Evolutionary conservation across 108 stramenopile species (phyloP).

Genomic region (Epithemia pelagica): DNA sequence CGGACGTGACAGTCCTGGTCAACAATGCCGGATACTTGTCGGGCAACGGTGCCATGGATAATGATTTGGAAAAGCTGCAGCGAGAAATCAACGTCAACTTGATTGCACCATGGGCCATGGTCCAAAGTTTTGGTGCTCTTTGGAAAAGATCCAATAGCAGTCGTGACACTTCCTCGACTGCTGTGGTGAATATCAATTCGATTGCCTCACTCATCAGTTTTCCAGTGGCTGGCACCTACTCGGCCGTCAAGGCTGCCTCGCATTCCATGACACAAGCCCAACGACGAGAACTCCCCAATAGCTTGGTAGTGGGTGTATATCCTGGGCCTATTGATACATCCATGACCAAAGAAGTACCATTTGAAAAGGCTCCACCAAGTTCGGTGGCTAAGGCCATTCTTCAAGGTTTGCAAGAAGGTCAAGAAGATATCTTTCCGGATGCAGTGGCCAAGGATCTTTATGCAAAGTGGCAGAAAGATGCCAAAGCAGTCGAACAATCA

Average conservation of each 20-base stretch:
- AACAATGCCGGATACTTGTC: background rate
- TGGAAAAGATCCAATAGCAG: background rate
- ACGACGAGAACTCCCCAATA: slow-evolving; percentile 11
- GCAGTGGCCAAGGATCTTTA: background rate
- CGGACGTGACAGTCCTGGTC: background rate
- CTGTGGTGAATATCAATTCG: background rate
- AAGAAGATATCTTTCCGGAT: slow-evolving; percentile 13
- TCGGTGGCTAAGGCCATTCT: slow-evolving; percentile 3
- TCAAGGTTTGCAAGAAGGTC: slow-evolving; percentile 5
- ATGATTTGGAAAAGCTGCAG: background rate
- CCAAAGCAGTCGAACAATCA: background rate
- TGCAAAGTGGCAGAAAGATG: background rate
- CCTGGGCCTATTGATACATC: slow-evolving; percentile 10
- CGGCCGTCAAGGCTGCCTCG: background rate
- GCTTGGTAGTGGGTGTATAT: slow-evolving; percentile 11
- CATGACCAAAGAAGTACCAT: slow-evolving; percentile 2
- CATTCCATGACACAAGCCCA: slow-evolving; percentile 12
- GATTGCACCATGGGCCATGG: background rate
- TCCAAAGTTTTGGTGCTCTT: background rate
- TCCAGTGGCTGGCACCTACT: background rate
- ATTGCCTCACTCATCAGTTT: background rate
- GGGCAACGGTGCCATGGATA: background rate
- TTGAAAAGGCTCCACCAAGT: slow-evolving; percentile 1
- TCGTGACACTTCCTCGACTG: no score
- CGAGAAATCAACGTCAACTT: background rate